Base-by-base conservation (phyloP, 2,329 filamentous ascomycete genomes). In the Sclerotinia sclerotiorum region DNA sequence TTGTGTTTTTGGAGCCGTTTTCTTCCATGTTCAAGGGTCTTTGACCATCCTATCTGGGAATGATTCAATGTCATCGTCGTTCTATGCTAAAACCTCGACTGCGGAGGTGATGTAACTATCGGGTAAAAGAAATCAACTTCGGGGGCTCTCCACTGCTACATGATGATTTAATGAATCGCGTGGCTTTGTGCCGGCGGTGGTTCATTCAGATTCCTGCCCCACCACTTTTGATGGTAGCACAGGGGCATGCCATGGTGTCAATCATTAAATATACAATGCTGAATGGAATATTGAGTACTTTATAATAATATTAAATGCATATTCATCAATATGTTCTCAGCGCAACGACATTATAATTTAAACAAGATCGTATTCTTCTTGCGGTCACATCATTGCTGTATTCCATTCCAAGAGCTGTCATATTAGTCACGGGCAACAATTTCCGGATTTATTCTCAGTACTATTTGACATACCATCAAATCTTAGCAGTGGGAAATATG, bases 401-500 rank as follows among this genome's bases (percentile, higher is more conserved):
- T 42, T 42, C 11, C 39, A 3, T 42, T 42, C 39, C 13, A 42
- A 42, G 35, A 42, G 39, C 39, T 42, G 39, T 42, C 39, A 42
- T 42, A 15, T 42, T 42, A 42, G 39, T 1, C 39, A 42, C 4
- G 39, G 13, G 39, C 39, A 42, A 52, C 69, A 76, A 68, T 92
- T 89, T 78, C 89, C 89, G 2, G 87, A 91, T 76, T 42, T 92
- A 91, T 77, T 82, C 83, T 27, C 77, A 80, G 60, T 91, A 90
- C 78, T 82, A 88, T 0, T 82, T 81, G 70, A 77, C 83, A 68
- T 80, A 78, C 5, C 90, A 94, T 77, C 81, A 84, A 48, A 94
- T 1, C 88, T 88, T 74, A 96, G 92, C 72, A 96, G 85, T 24
- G 94, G 94, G 17, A 87, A 87, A 10, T 85, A 95, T 77, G 82